A percentile compares a stretch with the other conserved stretches of the same genome.
These are phyloP conservation scores for Antrodiella citrinella DNA, from an alignment of 768 basidiomycete species.

Conservation along the genomic window DNA sequence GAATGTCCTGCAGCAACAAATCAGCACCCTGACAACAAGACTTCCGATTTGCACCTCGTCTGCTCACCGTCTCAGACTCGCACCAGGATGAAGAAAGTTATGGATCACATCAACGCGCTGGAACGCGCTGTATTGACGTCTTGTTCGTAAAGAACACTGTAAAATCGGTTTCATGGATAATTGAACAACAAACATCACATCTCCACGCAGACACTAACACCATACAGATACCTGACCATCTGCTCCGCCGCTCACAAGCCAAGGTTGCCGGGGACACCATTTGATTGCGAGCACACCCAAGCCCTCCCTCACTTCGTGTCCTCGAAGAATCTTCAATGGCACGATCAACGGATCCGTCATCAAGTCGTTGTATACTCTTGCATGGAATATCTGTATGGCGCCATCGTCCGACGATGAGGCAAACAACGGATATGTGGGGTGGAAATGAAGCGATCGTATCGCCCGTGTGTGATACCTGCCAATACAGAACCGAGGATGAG, in stretches of 20 bases:
- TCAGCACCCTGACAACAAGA: too few relatives aligned
- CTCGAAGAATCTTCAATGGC: constrained; percentile 90
- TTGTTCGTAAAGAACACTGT: not conserved
- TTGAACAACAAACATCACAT: not conserved
- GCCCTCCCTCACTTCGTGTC: constrained; percentile 79
- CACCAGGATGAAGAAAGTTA: too few relatives aligned
- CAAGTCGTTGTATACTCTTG: constrained; percentile 88
- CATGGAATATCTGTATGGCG: constrained; percentile 94
- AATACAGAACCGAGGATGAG: not conserved
- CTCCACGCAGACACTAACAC: constrained; percentile 39
- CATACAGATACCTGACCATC: constrained; percentile 86
- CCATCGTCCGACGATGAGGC: constrained; percentile 97
- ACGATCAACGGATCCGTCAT: constrained; percentile 98
- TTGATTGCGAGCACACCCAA: constrained; percentile 86
- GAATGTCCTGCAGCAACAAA: too few relatives aligned
- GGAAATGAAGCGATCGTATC: constrained; percentile 88
- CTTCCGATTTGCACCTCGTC: too few relatives aligned
- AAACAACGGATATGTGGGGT: constrained; percentile 91
- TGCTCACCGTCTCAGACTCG: too few relatives aligned
- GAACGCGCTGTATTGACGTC: too few relatives aligned
- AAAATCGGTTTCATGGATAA: not conserved
- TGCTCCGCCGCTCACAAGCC: constrained; percentile 88
- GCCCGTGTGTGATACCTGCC: constrained; percentile 88
- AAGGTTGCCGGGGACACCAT: constrained; percentile 87
- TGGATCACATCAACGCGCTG: too few relatives aligned